Percentiles rank a stretch among this genome's conserved stretches.
Conservation (phyloP, 164 flowering plant genomes). For the Saururus chinensis region DNA sequence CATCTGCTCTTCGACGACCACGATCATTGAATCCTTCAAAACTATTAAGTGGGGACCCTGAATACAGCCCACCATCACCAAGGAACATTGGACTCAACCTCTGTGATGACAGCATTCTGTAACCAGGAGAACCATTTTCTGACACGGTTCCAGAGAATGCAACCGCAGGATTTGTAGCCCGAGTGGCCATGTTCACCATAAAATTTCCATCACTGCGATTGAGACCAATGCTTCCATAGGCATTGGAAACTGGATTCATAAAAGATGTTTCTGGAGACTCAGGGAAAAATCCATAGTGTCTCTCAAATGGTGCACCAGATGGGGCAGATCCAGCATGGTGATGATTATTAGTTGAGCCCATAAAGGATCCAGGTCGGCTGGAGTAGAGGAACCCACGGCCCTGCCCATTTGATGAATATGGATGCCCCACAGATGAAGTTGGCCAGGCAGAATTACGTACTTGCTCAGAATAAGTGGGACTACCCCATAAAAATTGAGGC, state of each 20-base stretch:
- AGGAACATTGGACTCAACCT: constrained; percentile 51
- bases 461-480: constrained; percentile 51
- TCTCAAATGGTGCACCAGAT: constrained; percentile 57
- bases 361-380: constrained; percentile 29
- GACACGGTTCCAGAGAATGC: constrained; percentile 38
- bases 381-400: constrained; percentile 44
- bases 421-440: constrained; percentile 30
- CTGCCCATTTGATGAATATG: constrained; percentile 45
- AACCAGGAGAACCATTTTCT: constrained; percentile 59
- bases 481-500: constrained; percentile 94
- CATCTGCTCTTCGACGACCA: constrained; percentile 59
- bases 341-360: constrained; percentile 30
- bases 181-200: constrained; percentile 46
- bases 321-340: constrained; percentile 98
- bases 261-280: constrained; percentile 63
- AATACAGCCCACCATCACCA: constrained; percentile 41
- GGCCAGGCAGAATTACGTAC: constrained; percentile 47
- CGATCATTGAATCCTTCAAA: constrained; percentile 57
- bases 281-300: constrained; percentile 56
- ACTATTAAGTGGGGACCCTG: constrained; percentile 27
- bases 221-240: constrained; percentile 43
- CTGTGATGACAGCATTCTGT: constrained; percentile 52
- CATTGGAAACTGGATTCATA: constrained; percentile 34
- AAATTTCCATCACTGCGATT: constrained; percentile 40
- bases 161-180: constrained; percentile 37